Evolutionary conservation across 768 basidiomycete species (phyloP), one percentile per base, ranked within the genome.

Genomic region (Hydnomerulius pinastri): DNA sequence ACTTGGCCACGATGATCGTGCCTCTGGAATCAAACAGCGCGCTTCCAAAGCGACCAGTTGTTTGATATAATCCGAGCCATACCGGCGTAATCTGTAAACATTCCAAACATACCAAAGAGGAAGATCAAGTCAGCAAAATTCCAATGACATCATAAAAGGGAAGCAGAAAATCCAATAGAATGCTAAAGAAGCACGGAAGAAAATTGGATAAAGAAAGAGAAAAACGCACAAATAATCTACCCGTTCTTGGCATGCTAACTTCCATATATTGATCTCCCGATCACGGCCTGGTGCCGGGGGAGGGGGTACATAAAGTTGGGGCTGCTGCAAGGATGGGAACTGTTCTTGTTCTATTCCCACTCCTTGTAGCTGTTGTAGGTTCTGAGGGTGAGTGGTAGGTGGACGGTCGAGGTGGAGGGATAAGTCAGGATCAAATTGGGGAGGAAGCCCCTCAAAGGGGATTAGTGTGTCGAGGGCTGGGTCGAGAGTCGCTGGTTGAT

Each of bases 261-360:
- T 68, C 67, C 67, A 68, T 43, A 68, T 68, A 47, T 68, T 68
- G 57, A 70, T 61, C 38, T 68, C 67, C 18, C 67, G 58, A 58
- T 70, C 68, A 23, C 66, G 68, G 46, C 59, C 62, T 41, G 64
- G 56, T 24, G 57, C 57, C 15, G 68, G 67, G 42, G 51, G 50
- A 13, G 60, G 64, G 17, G 62, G 60, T 48, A 64, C 59, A 56
- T 66, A 66, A 35, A 65, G 55, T 9, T 59, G 64, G 10, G 54
- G 57, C 40, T 50, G 63, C 35, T 58, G 42, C 53, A 62, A 66
- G 11, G 64, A 53, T 23, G 57, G 57, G 30, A 60, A 57, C 18
- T 64, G 62, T 13, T 59, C 55, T 43, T 61, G 64, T 30, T 59
- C 64, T 50, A 65, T 42, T 29, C 43, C 46, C 52, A 65, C 42